Base-by-base conservation (phyloP, 2,329 filamentous ascomycete species). In the Pseudogymnoascus sp. region DNA sequence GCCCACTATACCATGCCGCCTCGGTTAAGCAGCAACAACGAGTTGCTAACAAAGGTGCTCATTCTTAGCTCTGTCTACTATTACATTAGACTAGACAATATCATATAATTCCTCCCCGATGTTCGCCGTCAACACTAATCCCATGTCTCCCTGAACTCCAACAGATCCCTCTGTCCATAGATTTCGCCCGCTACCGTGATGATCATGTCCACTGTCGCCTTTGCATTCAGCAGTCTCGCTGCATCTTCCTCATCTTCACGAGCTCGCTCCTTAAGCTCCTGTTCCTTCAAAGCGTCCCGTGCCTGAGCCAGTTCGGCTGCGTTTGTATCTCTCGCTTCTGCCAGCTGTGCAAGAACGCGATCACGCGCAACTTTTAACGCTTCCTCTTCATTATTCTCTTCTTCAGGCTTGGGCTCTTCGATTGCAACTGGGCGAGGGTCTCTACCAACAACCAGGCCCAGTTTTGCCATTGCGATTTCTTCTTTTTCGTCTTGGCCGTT, bases 151-250 rank as follows among this genome's bases (percentile, higher is more conserved):
- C 91, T 83, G 65, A 87, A 89, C 69, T 89, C 85, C 58, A 97
- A 81, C 65, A 97, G 75, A 74, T 97, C 93, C 66, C 88, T 82
- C 75, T 97, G 93, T 1, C 93, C 92, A 75, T 92, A 97, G 67
- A 90, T 85, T 75, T 96, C 92, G 69, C 91, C 92, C 58, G 89
- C 87, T 36, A 97, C 82, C 0, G 90, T 94, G 67, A 97, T 79
- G 61, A 97, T 90, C 91, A 96, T 96, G 75, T 95, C 92, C 35
- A 97, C 79, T 41, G 91, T 92, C n/a, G 86, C 88, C 28, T 60
- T 60, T 83, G 80, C 77, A 80, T 80, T 60, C 55, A 76, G 74
- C 63, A 73, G n/a, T 33, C 49, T 55, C n/a, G 49, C 49, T 19
- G 49, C 25, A 22, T 55, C 49, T 33, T 55, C 49, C 2, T 55